Evolutionary conservation across 108 stramenopile genomes (phyloP), one percentile per base, ranked within the genome.

Genomic region (Fragilariopsis cylindrus): DNA sequence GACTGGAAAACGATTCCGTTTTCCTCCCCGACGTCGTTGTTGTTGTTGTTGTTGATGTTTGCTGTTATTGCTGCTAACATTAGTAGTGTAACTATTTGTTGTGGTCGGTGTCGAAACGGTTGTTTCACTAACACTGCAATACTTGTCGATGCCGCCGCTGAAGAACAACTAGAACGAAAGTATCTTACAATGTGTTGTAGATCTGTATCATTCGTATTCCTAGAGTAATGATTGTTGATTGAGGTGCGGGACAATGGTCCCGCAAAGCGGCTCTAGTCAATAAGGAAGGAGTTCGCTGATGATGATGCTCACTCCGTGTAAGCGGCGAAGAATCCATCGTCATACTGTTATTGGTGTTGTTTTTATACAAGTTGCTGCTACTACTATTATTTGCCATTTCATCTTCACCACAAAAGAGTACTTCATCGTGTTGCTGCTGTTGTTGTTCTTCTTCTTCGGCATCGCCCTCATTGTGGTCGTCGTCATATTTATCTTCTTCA

Each of bases 141-240:
- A 46, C 67, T 55, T 5, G 70, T 57, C 12, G 68, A 74, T 30
- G 48, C 63, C 12, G 66, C 78, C 15, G 55, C 81, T 15, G 86
- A 87, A 1, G 83, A 79, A 66, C 83, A 84, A 21, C 63, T 71
- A 5, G 86, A 87, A 46, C 71, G 82, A 63, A 86, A 83, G 60
- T 77, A 73, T 42, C 82, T 71, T 7, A 86, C 77, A 56, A 86
- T 83, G 47, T 83, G 74, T n/a, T 74, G 68, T 1, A 79, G 57
- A 62, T 79, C 47, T 11, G 78, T 64, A 12, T 78, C 65, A 47
- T 67, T 78, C 12, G 70, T 40, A 46, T 66, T 13, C 77, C 71
- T 9, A 69, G 48, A 4, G 64, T 70, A 47, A 76, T 69, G 55
- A 78, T 67, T 19, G 70, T 77, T n/a, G 76, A 65, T 46, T 48